Evolutionary conservation across 495 filamentous ascomycete species (phyloP), one percentile per base, ranked within the genome.

Genomic region (Hyaloscypha hepaticicola): DNA sequence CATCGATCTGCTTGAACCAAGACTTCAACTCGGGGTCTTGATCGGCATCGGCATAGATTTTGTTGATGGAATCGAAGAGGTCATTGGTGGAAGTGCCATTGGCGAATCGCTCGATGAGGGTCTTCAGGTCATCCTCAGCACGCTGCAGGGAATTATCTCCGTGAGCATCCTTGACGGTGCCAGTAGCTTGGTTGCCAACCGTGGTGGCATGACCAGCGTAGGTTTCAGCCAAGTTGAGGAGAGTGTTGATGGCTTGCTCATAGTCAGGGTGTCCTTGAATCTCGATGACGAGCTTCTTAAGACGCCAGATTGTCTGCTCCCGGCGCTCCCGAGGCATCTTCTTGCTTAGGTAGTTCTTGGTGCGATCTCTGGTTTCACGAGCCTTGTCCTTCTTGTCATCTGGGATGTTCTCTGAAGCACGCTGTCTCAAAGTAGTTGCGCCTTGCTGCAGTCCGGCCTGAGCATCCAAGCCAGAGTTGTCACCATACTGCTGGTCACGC

Each of bases 211-310:
- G 93, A 45, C 87, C 85, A 60, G 85, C 85, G 69, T 99, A 99
- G 63, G 90, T 84, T 78, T 97, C 93, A 25, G 92, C 93, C 57
- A 99, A 79, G 38, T 80, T 76, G 29, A 99, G 81, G 6, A 99
- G 76, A 14, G 93, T 96, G 65, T 93, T 85, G 66, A 98, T 88
- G 8, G 95, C 96, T 72, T 87, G 86, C 64, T 93, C 85, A 74
- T 99, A 87, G 66, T 98, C 95, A 58, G 87, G 85, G 72, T 97
- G 95, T 45, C 92, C 88, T 74, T 99, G 95, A 61, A 96, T 89
- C 80, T 99, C 95, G 61, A 97, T 82, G 27, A 99, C 78, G 91
- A 99, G 96, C 85, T 97, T 98, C 86, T 97, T 98, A 63, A 99
- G 75, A 55, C 95, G 90, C 83, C 87, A 97, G 70, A 97, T 86